phyloP scores from a whole-genome alignment of 768 basidiomycete species.

The Naganishia kalamii region DNA sequence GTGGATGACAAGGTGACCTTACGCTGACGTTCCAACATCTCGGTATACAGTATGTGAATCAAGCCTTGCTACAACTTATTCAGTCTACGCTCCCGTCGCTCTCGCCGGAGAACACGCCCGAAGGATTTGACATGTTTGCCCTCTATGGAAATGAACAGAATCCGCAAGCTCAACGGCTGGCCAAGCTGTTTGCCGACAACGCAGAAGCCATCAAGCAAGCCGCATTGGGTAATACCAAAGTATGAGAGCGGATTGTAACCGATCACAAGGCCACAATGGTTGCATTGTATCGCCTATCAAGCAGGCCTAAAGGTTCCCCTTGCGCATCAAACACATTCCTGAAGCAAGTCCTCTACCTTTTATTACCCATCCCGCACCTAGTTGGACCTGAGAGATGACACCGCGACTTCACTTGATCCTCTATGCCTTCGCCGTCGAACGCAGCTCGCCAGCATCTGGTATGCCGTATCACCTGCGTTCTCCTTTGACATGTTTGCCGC shows the following conservation, averaged over 20 bases:
- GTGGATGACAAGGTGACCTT: too few relatives aligned
- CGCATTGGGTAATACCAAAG: neutral
- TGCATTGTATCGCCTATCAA: too few relatives aligned
- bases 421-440: too few relatives aligned
- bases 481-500: constrained; percentile 16
- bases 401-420: too few relatives aligned
- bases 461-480: constrained; percentile 17
- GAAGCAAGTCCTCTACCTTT: too few relatives aligned
- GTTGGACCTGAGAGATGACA: too few relatives aligned
- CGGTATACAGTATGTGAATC: neutral
- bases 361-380: too few relatives aligned
- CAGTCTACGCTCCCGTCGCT: neutral
- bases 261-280: too few relatives aligned
- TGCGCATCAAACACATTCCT: too few relatives aligned
- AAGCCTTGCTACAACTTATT: neutral
- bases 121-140: constrained; percentile 9
- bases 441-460: constrained; percentile 20
- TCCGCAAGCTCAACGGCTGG: neutral
- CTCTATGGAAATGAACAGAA: constrained; percentile 3
- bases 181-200: neutral
- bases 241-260: too few relatives aligned
- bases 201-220: constrained; percentile 1
- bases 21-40: neutral
- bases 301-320: too few relatives aligned
- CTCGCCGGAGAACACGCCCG: neutral